phyloP scores from a whole-genome alignment of 179 eudicot species.

The Corrigiola litoralis region DNA sequence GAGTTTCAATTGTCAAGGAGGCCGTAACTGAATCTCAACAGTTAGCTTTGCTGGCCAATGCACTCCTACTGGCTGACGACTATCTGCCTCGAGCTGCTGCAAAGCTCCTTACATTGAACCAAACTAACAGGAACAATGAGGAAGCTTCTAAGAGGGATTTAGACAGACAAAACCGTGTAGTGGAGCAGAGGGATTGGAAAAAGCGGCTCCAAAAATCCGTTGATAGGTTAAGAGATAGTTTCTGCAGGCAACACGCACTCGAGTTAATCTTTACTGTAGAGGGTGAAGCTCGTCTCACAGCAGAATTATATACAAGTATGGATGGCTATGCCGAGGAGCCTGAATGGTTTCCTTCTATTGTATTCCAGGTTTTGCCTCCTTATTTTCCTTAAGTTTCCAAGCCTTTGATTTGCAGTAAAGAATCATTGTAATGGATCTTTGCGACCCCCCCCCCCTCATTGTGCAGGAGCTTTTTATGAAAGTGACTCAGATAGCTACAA shows the following conservation, averaged over 20 bases:
- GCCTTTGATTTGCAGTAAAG: not conserved
- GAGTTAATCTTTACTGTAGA: constrained; percentile 82
- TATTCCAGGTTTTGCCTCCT: constrained; percentile 61
- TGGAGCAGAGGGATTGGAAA: constrained; percentile 79
- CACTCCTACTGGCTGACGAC: constrained; percentile 72
- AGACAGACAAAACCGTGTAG: constrained; percentile 52
- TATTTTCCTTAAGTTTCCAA: not conserved
- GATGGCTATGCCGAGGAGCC: constrained; percentile 64
- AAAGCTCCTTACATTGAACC: constrained; percentile 37
- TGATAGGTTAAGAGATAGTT: constrained; percentile 76
- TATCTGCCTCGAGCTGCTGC: constrained; percentile 67
- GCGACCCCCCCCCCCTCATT: not conserved
- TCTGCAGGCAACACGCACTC: constrained; percentile 88
- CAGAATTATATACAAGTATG: constrained; percentile 59
- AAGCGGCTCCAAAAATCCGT: constrained; percentile 60
- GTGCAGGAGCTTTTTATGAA: constrained; percentile 71
- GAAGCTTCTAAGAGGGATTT: constrained; percentile 41
- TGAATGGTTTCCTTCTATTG: constrained; percentile 88
- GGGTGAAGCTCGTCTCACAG: constrained; percentile 60
- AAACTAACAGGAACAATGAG: constrained; percentile 24
- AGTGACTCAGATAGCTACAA: constrained; percentile 52
- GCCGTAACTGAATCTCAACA: constrained; percentile 83
- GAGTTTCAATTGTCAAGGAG: constrained; percentile 50
- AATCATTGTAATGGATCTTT: no score
- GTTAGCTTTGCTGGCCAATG: constrained; percentile 67